Conservation (phyloP, 1,284 basidiomycete genomes). For the Irpex sp. region DNA sequence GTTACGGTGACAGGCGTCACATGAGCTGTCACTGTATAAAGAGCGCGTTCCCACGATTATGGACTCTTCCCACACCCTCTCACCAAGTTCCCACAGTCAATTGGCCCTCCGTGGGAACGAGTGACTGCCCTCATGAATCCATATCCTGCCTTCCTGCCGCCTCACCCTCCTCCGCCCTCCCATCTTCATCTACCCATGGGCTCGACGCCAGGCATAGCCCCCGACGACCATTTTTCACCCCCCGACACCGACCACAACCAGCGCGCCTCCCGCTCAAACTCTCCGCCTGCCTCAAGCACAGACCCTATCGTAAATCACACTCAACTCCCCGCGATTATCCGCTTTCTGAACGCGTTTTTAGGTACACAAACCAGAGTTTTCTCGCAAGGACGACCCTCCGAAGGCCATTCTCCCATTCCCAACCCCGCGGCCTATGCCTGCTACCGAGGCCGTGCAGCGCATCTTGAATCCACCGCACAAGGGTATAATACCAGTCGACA, state of each 20-base stretch:
- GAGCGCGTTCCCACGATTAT: slow-evolving; percentile 31
- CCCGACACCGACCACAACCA: slow-evolving; percentile 29
- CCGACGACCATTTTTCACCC: slow-evolving; percentile 29
- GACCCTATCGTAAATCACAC: slow-evolving; percentile 38
- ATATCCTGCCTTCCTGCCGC: slow-evolving; percentile 24
- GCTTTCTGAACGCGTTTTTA: slow-evolving; percentile 24
- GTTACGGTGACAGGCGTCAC: slow-evolving; percentile 25
- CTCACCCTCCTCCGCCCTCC: slow-evolving; percentile 29
- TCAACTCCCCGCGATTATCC: slow-evolving; percentile 21
- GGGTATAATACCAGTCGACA: background rate
- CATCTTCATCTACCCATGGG: slow-evolving; percentile 41
- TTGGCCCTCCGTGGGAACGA: slow-evolving; percentile 17
- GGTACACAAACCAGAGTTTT: slow-evolving; percentile 24
- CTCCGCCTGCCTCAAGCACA: slow-evolving; percentile 35
- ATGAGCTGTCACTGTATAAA: slow-evolving; percentile 31
- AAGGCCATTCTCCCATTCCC: slow-evolving; percentile 13
- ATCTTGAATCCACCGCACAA: slow-evolving; percentile 32
- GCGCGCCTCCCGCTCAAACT: slow-evolving; percentile 33
- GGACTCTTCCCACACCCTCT: slow-evolving; percentile 22
- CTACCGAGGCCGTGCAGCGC: slow-evolving; percentile 51
- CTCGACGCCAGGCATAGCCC: slow-evolving; percentile 33
- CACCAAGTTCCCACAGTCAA: slow-evolving; percentile 32
- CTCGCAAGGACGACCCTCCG: slow-evolving; percentile 1
- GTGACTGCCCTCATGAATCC: slow-evolving; percentile 32
- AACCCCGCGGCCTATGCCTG: slow-evolving; percentile 43